Conservation (phyloP, 306 rosid genomes). For the Gillenia trifoliata region DNA sequence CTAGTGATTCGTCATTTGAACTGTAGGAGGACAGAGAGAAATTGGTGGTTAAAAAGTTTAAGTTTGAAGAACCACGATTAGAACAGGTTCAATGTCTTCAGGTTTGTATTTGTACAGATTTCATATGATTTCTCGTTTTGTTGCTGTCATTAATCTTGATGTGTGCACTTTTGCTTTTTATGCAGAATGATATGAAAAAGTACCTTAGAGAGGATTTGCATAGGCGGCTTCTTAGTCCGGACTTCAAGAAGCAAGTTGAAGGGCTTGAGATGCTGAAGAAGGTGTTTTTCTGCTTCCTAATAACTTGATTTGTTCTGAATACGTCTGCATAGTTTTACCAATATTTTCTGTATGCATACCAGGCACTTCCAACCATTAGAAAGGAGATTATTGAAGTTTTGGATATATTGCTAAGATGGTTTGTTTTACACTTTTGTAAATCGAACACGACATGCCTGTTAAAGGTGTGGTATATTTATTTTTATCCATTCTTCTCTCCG, state of each 20-base stretch:
- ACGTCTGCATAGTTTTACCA: conserved; percentile 7
- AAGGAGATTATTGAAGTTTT: conserved; percentile 83
- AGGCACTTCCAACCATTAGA: conserved; percentile 81
- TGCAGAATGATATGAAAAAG: conserved; percentile 89
- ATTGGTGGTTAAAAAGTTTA: conserved; percentile 68
- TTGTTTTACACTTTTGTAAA: conserved; percentile 93
- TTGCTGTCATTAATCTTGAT: conserved; percentile 3
- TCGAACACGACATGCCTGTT: conserved; percentile 92
- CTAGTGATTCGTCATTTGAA: conserved; percentile 5
- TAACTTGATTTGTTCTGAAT: not conserved
- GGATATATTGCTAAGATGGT: conserved; percentile 91
- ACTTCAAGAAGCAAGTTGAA: conserved; percentile 95
- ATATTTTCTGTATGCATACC: conserved; percentile 20
- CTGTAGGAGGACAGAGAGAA: conserved; percentile 91
- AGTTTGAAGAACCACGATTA: conserved; percentile 86
- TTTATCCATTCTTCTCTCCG: not conserved
- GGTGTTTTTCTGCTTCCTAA: conserved; percentile 39
- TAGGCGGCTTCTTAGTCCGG: conserved; percentile 82
- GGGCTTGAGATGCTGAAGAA: conserved; percentile 91
- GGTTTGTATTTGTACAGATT: conserved; percentile 37
- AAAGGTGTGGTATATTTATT: conserved; percentile 48
- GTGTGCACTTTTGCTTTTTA: conserved; percentile 9
- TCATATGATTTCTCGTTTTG: conserved; percentile 1
- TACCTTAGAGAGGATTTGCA: conserved; percentile 95
- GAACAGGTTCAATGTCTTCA: conserved; percentile 98